Conservation (phyloP, 2,329 filamentous ascomycete species). For the Penicillium sp. region DNA sequence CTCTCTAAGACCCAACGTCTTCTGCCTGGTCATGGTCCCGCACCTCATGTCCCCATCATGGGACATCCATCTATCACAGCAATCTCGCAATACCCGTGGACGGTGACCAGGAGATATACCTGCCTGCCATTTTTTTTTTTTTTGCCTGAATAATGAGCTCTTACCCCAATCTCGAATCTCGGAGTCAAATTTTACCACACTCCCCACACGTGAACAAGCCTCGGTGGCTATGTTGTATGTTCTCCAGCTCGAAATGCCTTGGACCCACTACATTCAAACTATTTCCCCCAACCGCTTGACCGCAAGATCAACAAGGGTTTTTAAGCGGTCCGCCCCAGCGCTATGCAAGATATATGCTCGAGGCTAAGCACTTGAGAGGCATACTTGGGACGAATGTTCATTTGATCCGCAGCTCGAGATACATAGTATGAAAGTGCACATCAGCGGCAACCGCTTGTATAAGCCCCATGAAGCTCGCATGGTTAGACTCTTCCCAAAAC, state of each 20-base stretch:
- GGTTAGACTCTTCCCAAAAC: neutral
- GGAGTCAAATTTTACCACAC: neutral
- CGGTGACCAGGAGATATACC: conserved; percentile 3
- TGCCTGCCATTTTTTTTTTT: neutral
- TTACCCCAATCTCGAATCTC: no score
- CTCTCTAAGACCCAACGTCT: neutral
- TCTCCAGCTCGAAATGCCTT: conserved; percentile 5
- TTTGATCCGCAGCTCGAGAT: neutral
- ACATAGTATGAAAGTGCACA: neutral
- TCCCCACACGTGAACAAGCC: neutral
- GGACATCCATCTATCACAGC: conserved; percentile 7
- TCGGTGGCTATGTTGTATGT: neutral
- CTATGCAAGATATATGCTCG: neutral
- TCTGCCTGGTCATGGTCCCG: conserved; percentile 14
- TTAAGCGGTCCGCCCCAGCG: neutral
- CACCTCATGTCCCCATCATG: conserved; percentile 23
- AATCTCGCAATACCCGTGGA: neutral
- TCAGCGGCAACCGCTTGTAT: neutral
- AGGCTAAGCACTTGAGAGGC: neutral
- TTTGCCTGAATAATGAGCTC: neutral
- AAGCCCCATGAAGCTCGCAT: neutral
- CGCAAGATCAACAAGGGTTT: conserved; percentile 19
- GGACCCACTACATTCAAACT: conserved; percentile 20
- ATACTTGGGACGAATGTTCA: neutral
- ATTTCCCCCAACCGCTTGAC: conserved; percentile 25